Evolutionary conservation across 352 stramenopile species (phyloP).

Genomic region (Globisporangium lucens): DNA sequence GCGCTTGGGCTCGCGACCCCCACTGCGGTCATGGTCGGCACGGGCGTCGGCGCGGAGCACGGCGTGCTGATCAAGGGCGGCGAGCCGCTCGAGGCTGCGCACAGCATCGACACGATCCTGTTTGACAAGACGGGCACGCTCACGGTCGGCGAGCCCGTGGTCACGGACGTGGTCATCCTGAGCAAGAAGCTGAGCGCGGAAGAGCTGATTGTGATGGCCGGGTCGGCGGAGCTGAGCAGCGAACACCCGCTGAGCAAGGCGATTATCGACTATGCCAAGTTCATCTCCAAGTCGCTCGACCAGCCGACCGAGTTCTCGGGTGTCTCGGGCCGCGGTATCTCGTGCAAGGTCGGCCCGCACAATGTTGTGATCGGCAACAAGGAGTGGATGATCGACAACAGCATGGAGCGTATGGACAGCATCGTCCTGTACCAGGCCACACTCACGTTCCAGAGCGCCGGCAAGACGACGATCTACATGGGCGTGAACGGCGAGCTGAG

Average conservation of each 20-base stretch:
- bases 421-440: conserved; percentile 76
- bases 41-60: conserved; percentile 93
- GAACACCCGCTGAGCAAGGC: conserved; percentile 94
- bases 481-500: conserved; percentile 80
- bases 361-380: conserved; percentile 92
- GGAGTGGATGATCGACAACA: conserved; percentile 85
- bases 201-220: conserved; percentile 85
- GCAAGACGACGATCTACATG: conserved; percentile 95
- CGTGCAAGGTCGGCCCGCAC: conserved; percentile 62
- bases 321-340: conserved; percentile 88
- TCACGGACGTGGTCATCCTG: conserved; percentile 84
- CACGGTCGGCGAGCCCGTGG: conserved; percentile 88
- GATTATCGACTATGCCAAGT: conserved; percentile 90
- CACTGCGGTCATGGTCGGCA: conserved; percentile 98
- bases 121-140: conserved; percentile 99
- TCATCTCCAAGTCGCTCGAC: conserved; percentile 75
- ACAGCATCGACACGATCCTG: conserved; percentile 94
- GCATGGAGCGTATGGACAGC: conserved; percentile 59
- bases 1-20: conserved; percentile 97
- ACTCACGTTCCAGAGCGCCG: conserved; percentile 81
- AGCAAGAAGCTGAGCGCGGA: conserved; percentile 77
- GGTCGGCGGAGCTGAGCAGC: conserved; percentile 90
- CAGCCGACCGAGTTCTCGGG: conserved; percentile 75
- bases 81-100: conserved; percentile 88
- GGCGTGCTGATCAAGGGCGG: conserved; percentile 99